A percentile compares a stretch with the other conserved stretches of the same genome.
Conservation (phyloP, 371 early-diverging fungal genomes). For the Mortierella sp. region DNA sequence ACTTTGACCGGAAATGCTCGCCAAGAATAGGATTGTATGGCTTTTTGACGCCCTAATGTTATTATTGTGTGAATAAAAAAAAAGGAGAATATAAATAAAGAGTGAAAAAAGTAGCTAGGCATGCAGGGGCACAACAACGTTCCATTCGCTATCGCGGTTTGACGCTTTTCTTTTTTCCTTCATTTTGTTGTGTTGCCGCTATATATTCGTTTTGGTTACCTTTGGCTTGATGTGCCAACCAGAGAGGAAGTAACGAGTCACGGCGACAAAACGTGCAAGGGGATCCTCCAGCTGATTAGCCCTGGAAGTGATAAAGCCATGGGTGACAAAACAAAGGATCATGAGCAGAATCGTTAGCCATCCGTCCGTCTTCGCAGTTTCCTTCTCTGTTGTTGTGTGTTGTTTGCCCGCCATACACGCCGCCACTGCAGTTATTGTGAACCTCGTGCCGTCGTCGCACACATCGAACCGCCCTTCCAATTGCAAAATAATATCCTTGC, state of each 20-base stretch:
- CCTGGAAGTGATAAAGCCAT: constrained; percentile 51
- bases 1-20: constrained; percentile 91
- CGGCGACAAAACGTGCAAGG: constrained; percentile 86
- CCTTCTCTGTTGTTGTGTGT: not conserved
- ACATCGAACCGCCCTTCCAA: not conserved
- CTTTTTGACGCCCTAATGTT: constrained; percentile 91
- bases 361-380: not conserved
- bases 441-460: not conserved
- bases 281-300: constrained; percentile 78
- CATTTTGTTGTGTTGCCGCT: not conserved
- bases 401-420: not conserved
- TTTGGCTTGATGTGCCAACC: constrained; percentile 98
- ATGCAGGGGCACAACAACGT: constrained; percentile 9
- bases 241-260: constrained; percentile 93
- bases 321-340: constrained; percentile 8
- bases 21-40: constrained; percentile 98
- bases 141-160: constrained; percentile 29
- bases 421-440: not conserved
- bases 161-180: not conserved
- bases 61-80: not conserved
- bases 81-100: not conserved
- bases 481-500: not conserved
- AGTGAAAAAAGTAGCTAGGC: not conserved
- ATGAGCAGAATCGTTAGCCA: not conserved
- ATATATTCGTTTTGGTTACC: constrained; percentile 67